Evolutionary conservation across 2,329 filamentous ascomycete species (phyloP).

Genomic region (Hortaea sp.): DNA sequence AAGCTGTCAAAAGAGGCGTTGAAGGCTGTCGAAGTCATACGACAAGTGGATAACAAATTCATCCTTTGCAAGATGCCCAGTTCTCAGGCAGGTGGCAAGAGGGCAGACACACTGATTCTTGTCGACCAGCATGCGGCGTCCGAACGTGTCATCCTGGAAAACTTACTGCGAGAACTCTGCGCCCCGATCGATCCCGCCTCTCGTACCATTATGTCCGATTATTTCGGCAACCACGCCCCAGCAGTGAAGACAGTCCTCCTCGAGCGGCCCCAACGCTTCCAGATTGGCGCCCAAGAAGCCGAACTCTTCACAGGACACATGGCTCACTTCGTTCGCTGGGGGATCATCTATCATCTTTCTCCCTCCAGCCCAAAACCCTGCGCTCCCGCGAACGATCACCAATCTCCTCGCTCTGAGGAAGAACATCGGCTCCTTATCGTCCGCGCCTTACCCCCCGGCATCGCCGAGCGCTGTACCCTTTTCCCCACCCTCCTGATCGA

Average conservation of each 20-base stretch:
- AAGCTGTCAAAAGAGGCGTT: conserved; percentile 55
- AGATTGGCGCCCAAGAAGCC: conserved; percentile 52
- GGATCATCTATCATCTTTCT: conserved; percentile 53
- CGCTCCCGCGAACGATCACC: background rate
- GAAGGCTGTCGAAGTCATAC: conserved; percentile 53
- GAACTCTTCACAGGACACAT: conserved; percentile 46
- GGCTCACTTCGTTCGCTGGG: conserved; percentile 61
- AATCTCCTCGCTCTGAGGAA: background rate
- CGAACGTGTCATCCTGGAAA: conserved; percentile 73
- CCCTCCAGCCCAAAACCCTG: background rate
- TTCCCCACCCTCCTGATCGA: conserved; percentile 65
- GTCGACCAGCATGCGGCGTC: conserved; percentile 94
- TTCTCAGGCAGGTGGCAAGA: background rate
- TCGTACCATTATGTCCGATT: conserved; percentile 14
- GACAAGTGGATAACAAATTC: conserved; percentile 85
- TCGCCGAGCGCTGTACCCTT: conserved; percentile 63
- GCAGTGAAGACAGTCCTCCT: conserved; percentile 27
- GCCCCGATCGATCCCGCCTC: conserved; percentile 11
- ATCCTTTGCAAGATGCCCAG: conserved; percentile 55
- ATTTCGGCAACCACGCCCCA: conserved; percentile 24
- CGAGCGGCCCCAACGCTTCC: conserved; percentile 50
- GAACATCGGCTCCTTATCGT: conserved; percentile 30
- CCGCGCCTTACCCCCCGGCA: conserved; percentile 55
- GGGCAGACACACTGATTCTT: conserved; percentile 50
- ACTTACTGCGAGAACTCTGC: conserved; percentile 53